Evolutionary conservation across 2,329 filamentous ascomycete genomes (phyloP).

Genomic region (Penicillium sp.): DNA sequence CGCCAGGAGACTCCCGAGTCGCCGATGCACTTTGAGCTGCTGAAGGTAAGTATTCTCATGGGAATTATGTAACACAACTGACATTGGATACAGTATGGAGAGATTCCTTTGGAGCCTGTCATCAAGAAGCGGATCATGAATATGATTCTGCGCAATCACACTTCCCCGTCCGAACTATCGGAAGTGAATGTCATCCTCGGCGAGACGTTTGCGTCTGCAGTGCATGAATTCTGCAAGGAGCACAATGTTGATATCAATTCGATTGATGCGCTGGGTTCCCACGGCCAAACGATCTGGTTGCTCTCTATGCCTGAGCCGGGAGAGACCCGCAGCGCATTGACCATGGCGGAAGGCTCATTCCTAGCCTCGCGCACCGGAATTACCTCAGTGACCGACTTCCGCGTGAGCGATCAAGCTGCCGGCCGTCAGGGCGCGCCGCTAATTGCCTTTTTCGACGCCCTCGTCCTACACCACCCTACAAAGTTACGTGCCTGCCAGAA

Average conservation of each 20-base stretch:
- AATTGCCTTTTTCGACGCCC: slow-evolving; percentile 57
- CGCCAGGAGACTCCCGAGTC: slow-evolving; percentile 52
- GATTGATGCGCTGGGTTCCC: slow-evolving; percentile 57
- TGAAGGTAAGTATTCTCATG: slow-evolving; percentile 30
- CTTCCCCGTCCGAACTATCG: slow-evolving; percentile 54
- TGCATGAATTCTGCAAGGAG: slow-evolving; percentile 50
- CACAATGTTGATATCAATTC: slow-evolving; percentile 44
- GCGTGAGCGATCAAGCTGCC: slow-evolving; percentile 56
- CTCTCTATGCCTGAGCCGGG: slow-evolving; percentile 52
- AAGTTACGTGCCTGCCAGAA: slow-evolving; percentile 61
- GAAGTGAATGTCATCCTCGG: slow-evolving; percentile 59
- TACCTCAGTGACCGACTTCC: slow-evolving; percentile 60
- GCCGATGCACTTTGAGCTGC: slow-evolving; percentile 56
- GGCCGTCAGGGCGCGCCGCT: slow-evolving; percentile 57
- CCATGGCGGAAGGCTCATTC: slow-evolving; percentile 58
- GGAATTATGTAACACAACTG: background rate
- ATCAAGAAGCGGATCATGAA: slow-evolving; percentile 59
- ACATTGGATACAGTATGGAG: slow-evolving; percentile 47
- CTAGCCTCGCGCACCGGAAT: slow-evolving; percentile 56
- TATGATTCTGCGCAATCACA: slow-evolving; percentile 56
- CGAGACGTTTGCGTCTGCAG: slow-evolving; percentile 55
- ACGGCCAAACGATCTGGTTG: slow-evolving; percentile 61
- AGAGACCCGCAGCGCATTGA: slow-evolving; percentile 50
- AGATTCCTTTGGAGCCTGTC: slow-evolving; percentile 52
- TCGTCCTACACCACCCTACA: slow-evolving; percentile 56